These are phyloP conservation scores for Suillus hirtellus DNA, from an alignment of 768 basidiomycete genomes.

Conservation along the genomic window DNA sequence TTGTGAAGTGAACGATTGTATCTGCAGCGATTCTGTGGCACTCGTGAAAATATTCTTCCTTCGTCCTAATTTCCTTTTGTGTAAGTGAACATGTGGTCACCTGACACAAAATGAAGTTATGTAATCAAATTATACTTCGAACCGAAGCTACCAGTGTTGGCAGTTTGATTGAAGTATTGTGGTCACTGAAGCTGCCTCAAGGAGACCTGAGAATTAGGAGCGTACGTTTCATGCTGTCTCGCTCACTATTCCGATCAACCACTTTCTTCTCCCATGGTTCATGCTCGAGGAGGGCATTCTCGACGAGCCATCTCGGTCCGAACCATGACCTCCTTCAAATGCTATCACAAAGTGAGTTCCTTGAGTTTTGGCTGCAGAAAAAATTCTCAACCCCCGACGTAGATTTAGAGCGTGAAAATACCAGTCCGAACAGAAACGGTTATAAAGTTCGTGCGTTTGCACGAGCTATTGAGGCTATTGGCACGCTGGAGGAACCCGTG, in stretches of 20 bases:
- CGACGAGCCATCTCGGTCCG: conserved; percentile 18
- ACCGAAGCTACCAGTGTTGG: neutral
- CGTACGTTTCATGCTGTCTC: neutral
- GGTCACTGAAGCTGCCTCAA: neutral
- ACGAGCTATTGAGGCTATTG: conserved; percentile 46
- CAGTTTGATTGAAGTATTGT: neutral
- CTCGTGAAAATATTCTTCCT: conserved; percentile 26
- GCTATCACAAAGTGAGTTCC: conserved; percentile 42
- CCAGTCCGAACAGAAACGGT: conserved; percentile 35
- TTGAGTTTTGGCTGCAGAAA: neutral
- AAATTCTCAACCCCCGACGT: conserved; percentile 1
- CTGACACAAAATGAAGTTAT: conserved; percentile 2
- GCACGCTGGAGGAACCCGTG: conserved; percentile 42
- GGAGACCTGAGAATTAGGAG: neutral
- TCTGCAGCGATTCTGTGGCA: conserved; percentile 28
- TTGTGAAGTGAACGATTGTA: conserved; percentile 38
- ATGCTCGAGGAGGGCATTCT: neutral
- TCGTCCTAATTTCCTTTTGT: conserved; percentile 2
- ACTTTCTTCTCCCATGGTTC: neutral
- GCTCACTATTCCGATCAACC: neutral
- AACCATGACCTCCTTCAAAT: conserved; percentile 42
- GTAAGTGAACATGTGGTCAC: conserved; percentile 5
- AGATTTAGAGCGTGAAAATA: conserved; percentile 47
- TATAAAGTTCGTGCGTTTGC: conserved; percentile 54
- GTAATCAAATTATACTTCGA: neutral